These are phyloP conservation scores for Termitomyces sp. DNA, from an alignment of 768 basidiomycete genomes.

Conservation along the genomic window DNA sequence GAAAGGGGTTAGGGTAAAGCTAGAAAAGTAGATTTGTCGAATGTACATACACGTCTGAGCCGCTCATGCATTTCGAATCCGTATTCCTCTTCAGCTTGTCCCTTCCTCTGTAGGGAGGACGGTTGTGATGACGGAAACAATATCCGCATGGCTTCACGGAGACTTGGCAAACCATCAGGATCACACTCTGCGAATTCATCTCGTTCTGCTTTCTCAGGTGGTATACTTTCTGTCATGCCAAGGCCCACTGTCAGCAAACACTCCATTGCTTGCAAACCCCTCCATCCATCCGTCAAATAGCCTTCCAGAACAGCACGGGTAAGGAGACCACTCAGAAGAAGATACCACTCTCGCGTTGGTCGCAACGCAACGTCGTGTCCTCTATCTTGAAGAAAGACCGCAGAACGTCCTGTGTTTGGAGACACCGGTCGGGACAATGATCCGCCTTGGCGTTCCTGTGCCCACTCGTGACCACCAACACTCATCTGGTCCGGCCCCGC, in stretches of 20 bases:
- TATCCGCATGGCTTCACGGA: constrained; percentile 60
- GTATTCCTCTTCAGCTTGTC: constrained; percentile 64
- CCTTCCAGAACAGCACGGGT: constrained; percentile 85
- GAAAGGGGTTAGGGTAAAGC: neutral
- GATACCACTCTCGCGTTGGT: constrained; percentile 79
- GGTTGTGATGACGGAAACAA: constrained; percentile 58
- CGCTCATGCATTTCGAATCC: constrained; percentile 71
- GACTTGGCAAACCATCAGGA: constrained; percentile 70
- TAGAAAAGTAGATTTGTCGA: neutral
- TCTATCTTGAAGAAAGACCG: constrained; percentile 19
- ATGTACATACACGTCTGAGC: constrained; percentile 53
- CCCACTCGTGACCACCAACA: constrained; percentile 14
- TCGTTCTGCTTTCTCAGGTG: constrained; percentile 25
- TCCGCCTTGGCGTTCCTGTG: constrained; percentile 2
- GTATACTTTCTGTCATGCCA: constrained; percentile 32
- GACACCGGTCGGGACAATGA: constrained; percentile 13
- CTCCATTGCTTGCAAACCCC: constrained; percentile 62
- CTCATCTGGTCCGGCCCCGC: constrained; percentile 18
- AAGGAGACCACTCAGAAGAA: constrained; percentile 68
- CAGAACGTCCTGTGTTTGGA: constrained; percentile 7
- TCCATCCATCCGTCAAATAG: constrained; percentile 79
- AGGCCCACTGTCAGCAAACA: constrained; percentile 71
- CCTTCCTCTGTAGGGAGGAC: constrained; percentile 29
- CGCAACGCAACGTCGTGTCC: constrained; percentile 47
- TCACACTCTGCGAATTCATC: constrained; percentile 54